phyloP scores from a whole-genome alignment of 352 stramenopile genomes.

The Pythium chondricola region DNA sequence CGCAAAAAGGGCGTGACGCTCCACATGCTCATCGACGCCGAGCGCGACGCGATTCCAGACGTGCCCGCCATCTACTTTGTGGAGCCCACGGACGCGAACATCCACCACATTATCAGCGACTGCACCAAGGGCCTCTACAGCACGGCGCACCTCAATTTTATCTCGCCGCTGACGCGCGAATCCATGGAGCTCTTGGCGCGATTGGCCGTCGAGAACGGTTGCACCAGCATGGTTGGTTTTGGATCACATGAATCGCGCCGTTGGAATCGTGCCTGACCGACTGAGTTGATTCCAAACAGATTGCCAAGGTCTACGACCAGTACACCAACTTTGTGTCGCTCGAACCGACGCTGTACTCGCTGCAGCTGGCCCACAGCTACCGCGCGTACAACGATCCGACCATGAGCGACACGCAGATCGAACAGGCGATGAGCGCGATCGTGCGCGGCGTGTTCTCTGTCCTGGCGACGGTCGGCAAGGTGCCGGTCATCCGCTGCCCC shows the following conservation, averaged over 20 bases:
- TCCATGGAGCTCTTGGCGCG: slow-evolving; percentile 85
- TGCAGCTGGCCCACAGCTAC: slow-evolving; percentile 93
- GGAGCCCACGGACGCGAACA: slow-evolving; percentile 91
- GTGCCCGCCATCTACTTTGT: slow-evolving; percentile 98
- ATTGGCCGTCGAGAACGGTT: slow-evolving; percentile 64
- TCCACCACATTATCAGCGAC: slow-evolving; percentile 93
- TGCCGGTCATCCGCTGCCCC: slow-evolving; percentile 95
- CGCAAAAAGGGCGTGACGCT: slow-evolving; percentile 96
- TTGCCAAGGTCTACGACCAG: slow-evolving; percentile 96
- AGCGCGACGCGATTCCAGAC: slow-evolving; percentile 95
- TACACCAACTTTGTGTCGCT: slow-evolving; percentile 97
- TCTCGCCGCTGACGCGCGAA: slow-evolving; percentile 81
- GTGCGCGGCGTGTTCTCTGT: slow-evolving; percentile 90
- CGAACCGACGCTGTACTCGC: slow-evolving; percentile 92
- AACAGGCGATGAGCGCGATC: slow-evolving; percentile 66
- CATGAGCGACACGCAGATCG: slow-evolving; percentile 70
- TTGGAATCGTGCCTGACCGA: neutral
- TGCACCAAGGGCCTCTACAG: slow-evolving; percentile 91
- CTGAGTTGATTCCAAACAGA: slow-evolving; percentile 18
- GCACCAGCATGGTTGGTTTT: slow-evolving; percentile 69
- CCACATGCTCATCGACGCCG: slow-evolving; percentile 93
- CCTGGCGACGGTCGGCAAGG: slow-evolving; percentile 87
- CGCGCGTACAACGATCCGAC: slow-evolving; percentile 90
- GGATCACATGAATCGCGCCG: too few species aligned
- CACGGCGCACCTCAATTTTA: slow-evolving; percentile 93